Evolutionary conservation across 2,329 filamentous ascomycete genomes (phyloP).

Genomic region (Fusarium ambrosium): DNA sequence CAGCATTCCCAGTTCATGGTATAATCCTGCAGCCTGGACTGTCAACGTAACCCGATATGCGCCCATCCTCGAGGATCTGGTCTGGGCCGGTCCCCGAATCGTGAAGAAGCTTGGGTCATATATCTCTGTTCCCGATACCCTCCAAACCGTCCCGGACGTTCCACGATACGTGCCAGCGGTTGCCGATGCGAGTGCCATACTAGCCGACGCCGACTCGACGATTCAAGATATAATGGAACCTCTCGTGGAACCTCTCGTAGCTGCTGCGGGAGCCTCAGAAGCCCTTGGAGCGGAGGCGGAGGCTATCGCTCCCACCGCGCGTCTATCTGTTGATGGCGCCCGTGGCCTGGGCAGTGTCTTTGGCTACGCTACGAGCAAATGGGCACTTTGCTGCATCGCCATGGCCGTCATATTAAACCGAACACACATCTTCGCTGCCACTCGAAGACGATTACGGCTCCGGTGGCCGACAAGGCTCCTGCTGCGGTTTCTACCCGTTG

Average conservation of each 20-base stretch:
- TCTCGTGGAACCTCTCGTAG: constrained; percentile 38
- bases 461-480: constrained; percentile 79
- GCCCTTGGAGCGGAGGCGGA: constrained; percentile 26
- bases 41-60: constrained; percentile 71
- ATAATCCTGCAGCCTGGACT: constrained; percentile 69
- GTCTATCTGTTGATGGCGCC: constrained; percentile 69
- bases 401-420: constrained; percentile 91
- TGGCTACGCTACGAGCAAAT: constrained; percentile 90
- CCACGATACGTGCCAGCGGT: constrained; percentile 37
- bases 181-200: constrained; percentile 34
- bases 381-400: constrained; percentile 89
- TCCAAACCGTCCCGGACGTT: constrained; percentile 65
- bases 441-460: constrained; percentile 82
- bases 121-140: constrained; percentile 69
- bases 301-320: constrained; percentile 51
- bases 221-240: constrained; percentile 51
- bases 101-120: constrained; percentile 77
- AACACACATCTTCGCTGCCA: constrained; percentile 93
- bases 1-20: constrained; percentile 56
- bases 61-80: constrained; percentile 76
- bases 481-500: constrained; percentile 78
- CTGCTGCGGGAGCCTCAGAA: constrained; percentile 24
- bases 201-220: constrained; percentile 42
- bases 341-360: constrained; percentile 88
- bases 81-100: constrained; percentile 78